Percentiles rank a stretch among this genome's conserved stretches.
phyloP scores from a whole-genome alignment of 768 basidiomycete genomes.

The Leccinum subtestaceum region DNA sequence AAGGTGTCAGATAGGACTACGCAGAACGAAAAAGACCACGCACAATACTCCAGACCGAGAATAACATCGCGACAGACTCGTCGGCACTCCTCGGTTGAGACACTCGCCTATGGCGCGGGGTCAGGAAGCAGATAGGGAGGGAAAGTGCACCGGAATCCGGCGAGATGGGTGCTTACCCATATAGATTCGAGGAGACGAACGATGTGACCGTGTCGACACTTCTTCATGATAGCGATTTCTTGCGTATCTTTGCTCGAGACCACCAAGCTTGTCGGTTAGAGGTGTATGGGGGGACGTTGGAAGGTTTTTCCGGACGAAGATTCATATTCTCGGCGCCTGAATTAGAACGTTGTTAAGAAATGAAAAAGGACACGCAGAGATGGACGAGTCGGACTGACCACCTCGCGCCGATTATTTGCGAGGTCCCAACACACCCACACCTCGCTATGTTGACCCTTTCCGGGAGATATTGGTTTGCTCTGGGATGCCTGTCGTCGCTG shows the following conservation, averaged over 20 bases:
- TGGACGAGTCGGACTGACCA: constrained; percentile 34
- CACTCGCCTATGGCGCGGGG: constrained; percentile 27
- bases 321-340: constrained; percentile 66
- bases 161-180: constrained; percentile 69
- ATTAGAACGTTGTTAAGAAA: constrained; percentile 6
- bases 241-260: constrained; percentile 77
- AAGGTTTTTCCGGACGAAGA: constrained; percentile 45
- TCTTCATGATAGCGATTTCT: constrained; percentile 99
- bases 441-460: constrained; percentile 87
- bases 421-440: constrained; percentile 72
- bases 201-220: constrained; percentile 85
- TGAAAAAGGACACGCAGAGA: constrained; percentile 5
- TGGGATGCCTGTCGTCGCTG: constrained; percentile 40
- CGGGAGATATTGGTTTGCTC: constrained; percentile 87
- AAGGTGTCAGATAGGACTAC: constrained; percentile 4
- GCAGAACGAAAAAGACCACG: constrained; percentile 35
- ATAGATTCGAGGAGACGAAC: constrained; percentile 88
- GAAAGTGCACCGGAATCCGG: constrained; percentile 13
- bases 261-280: constrained; percentile 66
- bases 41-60: constrained; percentile 92
- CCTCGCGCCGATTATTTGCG: constrained; percentile 45
- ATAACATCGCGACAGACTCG: constrained; percentile 91
- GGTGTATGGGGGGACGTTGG: constrained; percentile 47
- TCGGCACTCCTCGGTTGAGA: constrained; percentile 47
- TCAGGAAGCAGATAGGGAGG: constrained; percentile 22